Evolutionary conservation across 2,329 filamentous ascomycete genomes (phyloP).

Genomic region (Claviceps africana): DNA sequence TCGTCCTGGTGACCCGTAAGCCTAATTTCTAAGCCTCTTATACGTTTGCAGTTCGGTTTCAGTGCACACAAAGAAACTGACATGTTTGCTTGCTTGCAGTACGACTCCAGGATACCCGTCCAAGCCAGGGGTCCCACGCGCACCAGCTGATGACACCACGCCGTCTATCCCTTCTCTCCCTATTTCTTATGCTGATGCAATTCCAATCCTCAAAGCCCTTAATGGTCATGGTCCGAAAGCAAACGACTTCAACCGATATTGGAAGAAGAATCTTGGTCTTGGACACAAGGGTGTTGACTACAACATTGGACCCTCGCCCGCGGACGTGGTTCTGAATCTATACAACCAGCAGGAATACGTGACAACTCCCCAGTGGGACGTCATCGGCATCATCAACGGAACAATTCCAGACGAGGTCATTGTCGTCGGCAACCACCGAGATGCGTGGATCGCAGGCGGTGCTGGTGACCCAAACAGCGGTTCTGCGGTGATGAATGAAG

Average conservation of each 20-base stretch:
- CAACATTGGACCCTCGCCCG: constrained; percentile 70
- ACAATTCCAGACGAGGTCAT: constrained; percentile 74
- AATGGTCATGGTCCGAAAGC: constrained; percentile 78
- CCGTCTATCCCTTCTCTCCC: constrained; percentile 83
- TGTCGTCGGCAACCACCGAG: constrained; percentile 81
- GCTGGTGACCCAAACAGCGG: constrained; percentile 74
- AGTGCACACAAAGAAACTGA: neutral
- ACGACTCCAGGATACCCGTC: constrained; percentile 91
- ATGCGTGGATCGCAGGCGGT: constrained; percentile 81
- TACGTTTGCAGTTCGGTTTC: neutral
- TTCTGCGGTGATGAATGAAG: constrained; percentile 65
- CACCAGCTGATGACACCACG: constrained; percentile 53
- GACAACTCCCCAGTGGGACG: constrained; percentile 76
- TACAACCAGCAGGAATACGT: constrained; percentile 71
- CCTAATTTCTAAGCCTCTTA: neutral
- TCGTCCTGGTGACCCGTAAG: constrained; percentile 53
- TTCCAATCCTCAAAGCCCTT: constrained; percentile 77
- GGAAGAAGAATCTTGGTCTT: constrained; percentile 58
- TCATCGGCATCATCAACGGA: constrained; percentile 85
- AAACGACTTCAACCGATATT: constrained; percentile 56
- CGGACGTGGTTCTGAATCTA: constrained; percentile 55
- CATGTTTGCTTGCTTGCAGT: constrained; percentile 12
- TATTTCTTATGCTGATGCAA: constrained; percentile 73
- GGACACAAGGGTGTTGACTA: constrained; percentile 72
- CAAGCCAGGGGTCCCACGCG: constrained; percentile 71